These are phyloP conservation scores for Neofusicoccum laricinum DNA, from an alignment of 2,329 filamentous ascomycete genomes.

Conservation along the genomic window DNA sequence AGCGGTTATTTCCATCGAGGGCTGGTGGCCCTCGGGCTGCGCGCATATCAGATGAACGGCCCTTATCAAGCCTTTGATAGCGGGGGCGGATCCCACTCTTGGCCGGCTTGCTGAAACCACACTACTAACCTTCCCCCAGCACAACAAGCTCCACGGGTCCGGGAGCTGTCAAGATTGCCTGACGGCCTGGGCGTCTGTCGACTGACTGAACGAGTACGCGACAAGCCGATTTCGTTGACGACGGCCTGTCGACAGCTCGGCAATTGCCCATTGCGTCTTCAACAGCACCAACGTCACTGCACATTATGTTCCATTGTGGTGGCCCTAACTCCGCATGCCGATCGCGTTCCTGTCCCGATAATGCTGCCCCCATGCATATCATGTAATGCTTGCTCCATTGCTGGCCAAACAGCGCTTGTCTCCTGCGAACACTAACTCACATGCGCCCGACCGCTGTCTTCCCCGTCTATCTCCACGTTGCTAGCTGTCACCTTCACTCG, in stretches of 20 bases:
- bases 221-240: too few species aligned
- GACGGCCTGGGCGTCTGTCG: neutral
- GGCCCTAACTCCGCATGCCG: neutral
- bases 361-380: neutral
- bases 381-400: neutral
- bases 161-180: neutral
- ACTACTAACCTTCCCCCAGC: neutral
- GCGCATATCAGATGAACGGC: conserved; percentile 1
- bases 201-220: neutral
- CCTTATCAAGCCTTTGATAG: conserved; percentile 8
- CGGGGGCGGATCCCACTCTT: conserved; percentile 5
- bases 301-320: too few species aligned
- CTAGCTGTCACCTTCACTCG: neutral
- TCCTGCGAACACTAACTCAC: neutral
- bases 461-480: neutral
- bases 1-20: neutral
- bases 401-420: neutral
- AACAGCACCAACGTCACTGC: too few species aligned
- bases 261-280: too few species aligned
- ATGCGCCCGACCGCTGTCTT: neutral
- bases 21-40: neutral
- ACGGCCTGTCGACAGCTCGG: too few species aligned
- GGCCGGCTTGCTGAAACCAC: conserved; percentile 3
- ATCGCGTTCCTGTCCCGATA: conserved; percentile 6
- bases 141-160: neutral